These are phyloP conservation scores for Dianthus caryophyllus DNA, from an alignment of 148 eudicot genomes.

Conservation along the genomic window DNA sequence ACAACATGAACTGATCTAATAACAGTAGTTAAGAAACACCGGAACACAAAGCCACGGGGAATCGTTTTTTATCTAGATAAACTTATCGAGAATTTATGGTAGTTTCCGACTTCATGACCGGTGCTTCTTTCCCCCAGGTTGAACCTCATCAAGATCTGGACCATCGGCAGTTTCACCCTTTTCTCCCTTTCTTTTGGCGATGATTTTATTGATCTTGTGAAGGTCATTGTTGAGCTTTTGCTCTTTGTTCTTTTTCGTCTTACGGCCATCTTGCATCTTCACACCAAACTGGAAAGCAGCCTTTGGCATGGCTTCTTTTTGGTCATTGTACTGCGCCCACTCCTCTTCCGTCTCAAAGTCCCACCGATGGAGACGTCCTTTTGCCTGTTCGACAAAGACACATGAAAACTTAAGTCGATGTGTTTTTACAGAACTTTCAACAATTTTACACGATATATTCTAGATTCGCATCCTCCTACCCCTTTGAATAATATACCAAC, in stretches of 20 bases:
- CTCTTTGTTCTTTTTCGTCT: constrained; percentile 81
- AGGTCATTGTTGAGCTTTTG: constrained; percentile 87
- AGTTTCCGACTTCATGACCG: constrained; percentile 34
- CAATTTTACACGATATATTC: too few relatives aligned
- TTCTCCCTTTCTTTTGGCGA: constrained; percentile 67
- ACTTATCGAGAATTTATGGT: too few relatives aligned
- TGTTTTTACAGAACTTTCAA: constrained; percentile 22
- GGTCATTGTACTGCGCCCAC: constrained; percentile 92
- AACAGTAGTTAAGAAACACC: not conserved
- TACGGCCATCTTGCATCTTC: constrained; percentile 97
- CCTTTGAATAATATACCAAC: too few relatives aligned
- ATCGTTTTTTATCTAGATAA: too few relatives aligned
- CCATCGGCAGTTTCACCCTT: constrained; percentile 45
- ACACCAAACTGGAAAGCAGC: constrained; percentile 97
- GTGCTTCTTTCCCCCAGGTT: constrained; percentile 59
- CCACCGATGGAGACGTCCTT: constrained; percentile 95
- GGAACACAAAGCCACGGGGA: too few relatives aligned
- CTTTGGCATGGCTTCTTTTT: constrained; percentile 98
- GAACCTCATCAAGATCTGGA: constrained; percentile 42
- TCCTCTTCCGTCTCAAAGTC: constrained; percentile 96
- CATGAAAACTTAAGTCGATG: constrained; percentile 19
- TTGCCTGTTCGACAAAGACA: constrained; percentile 78
- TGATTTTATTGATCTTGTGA: constrained; percentile 84
- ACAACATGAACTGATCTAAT: constrained; percentile 11
- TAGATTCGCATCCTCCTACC: too few relatives aligned